Evolutionary conservation across 192 early-diverging fungal species (phyloP), one percentile per base, ranked within the genome.

Genomic region (Backusella tuberculispora): DNA sequence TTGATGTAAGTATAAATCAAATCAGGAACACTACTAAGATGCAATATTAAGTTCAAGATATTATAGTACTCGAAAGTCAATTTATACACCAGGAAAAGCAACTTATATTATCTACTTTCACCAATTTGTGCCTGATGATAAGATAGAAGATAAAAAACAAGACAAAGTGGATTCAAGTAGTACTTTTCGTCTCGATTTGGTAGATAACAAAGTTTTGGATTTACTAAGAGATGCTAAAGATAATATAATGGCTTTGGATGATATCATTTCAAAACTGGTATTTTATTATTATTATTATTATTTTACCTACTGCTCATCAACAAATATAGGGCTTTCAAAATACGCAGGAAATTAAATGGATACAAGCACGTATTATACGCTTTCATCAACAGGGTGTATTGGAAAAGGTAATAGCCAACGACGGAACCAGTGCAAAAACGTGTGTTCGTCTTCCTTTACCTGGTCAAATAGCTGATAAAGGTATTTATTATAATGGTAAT

Each of bases 1-100:
- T n/a, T 66, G 64, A 66, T 66, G 64, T 66, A 40, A 66, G 64
- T 66, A 34, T 38, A 66, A 34, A 40, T 17, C 38, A 15, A 66
- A 5, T 5, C 34, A 14, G 17, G 14, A 17, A 5, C 38, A n/a
- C 8, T 5, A 3, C 6, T 5, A 40, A 40, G 13, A 34, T 34
- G 29, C 29, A 34, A 0, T 34, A 2, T 66, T 21, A 64, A 34
- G 13, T 60, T 60, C 21, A 60, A 24, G 21, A 24, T 24, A 26
- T 10, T 24, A 24, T n/a, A 60, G 53, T 12, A 26, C 26, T 21
- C 53, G 53, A 26, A 17, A 60, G 10, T 60, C 53, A 12, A 17
- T 66, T 17, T 66, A 66, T 66, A n/a, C 34, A 66, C 14, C 64
- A 14, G 34, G 34, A 66, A 66, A 6, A 13, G 34, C 26, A 4